Evolutionary conservation across 106 monocot species (phyloP).

Genomic region (Acorus calamus): DNA sequence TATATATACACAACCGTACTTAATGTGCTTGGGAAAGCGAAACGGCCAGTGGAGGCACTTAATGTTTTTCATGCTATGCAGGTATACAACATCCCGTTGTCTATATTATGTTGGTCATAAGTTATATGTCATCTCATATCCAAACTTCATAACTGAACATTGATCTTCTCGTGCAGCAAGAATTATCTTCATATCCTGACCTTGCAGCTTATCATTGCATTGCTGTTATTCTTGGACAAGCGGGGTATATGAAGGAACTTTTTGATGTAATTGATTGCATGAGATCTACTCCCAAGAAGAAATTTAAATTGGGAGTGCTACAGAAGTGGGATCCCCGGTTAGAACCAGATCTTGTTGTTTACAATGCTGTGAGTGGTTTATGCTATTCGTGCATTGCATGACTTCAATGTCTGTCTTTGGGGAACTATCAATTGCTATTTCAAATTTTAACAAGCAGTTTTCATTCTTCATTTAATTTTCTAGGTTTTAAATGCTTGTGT

Average conservation of each 20-base stretch:
- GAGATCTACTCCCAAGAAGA: conserved; percentile 56
- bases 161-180: conserved; percentile 44
- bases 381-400: not conserved
- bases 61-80: conserved; percentile 90
- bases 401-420: not conserved
- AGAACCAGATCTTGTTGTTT: conserved; percentile 89
- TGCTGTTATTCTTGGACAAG: conserved; percentile 89
- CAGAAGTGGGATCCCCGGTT: conserved; percentile 85
- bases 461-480: not conserved
- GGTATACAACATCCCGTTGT: conserved; percentile 28
- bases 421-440: not conserved
- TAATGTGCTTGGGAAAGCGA: conserved; percentile 93
- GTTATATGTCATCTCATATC: conserved; percentile 2
- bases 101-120: not conserved
- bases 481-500: conserved; percentile 97
- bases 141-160: conserved; percentile 6
- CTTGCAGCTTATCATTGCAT: conserved; percentile 97
- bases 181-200: conserved; percentile 89
- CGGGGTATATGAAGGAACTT: conserved; percentile 87
- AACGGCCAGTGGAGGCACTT: conserved; percentile 73
- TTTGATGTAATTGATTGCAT: conserved; percentile 98
- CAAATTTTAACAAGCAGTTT: not conserved
- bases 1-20: conserved; percentile 93
- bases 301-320: conserved; percentile 55
- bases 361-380: conserved; percentile 70